These are phyloP conservation scores for Acer negundo DNA, from an alignment of 345 rosid genomes.

Conservation along the genomic window DNA sequence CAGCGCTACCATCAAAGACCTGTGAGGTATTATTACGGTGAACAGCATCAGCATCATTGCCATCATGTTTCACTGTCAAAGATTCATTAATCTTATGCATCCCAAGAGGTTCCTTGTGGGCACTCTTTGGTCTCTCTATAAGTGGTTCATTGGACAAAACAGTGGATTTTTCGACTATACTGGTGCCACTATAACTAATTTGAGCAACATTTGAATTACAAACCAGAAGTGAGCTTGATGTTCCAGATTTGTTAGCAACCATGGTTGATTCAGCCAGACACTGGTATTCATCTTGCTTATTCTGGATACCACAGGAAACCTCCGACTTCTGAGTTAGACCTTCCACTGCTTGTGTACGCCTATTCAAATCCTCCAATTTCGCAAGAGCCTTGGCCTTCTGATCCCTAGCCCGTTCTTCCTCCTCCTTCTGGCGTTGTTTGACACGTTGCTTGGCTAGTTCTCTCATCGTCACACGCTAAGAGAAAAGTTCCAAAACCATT, in stretches of 20 bases:
- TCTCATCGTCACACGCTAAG: constrained; percentile 75
- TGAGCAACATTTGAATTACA: constrained; percentile 21
- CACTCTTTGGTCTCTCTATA: constrained; percentile 36
- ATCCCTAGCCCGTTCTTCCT: constrained; percentile 86
- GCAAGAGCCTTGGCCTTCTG: constrained; percentile 88
- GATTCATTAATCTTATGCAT: constrained; percentile 19
- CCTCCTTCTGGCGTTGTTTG: constrained; percentile 75
- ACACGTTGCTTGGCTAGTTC: constrained; percentile 73
- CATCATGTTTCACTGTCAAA: constrained; percentile 32
- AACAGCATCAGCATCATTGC: constrained; percentile 33
- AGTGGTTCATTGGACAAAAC: constrained; percentile 31
- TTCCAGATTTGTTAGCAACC: constrained; percentile 28
- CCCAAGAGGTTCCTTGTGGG: constrained; percentile 25
- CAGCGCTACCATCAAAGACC: constrained; percentile 32
- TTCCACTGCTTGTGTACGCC: constrained; percentile 59
- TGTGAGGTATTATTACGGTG: constrained; percentile 31
- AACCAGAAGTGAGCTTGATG: constrained; percentile 28
- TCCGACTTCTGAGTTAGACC: constrained; percentile 42
- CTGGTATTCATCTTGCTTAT: constrained; percentile 42
- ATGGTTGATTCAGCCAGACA: constrained; percentile 30
- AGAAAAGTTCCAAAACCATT: constrained; percentile 19
- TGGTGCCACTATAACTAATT: constrained; percentile 30
- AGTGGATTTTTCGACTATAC: constrained; percentile 39
- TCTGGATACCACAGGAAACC: constrained; percentile 33
- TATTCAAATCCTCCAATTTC: constrained; percentile 83